Evolutionary conservation across 805 yeast genomes (phyloP), one percentile per base, ranked within the genome.

Genomic region (Tetrapisispora fleetii): DNA sequence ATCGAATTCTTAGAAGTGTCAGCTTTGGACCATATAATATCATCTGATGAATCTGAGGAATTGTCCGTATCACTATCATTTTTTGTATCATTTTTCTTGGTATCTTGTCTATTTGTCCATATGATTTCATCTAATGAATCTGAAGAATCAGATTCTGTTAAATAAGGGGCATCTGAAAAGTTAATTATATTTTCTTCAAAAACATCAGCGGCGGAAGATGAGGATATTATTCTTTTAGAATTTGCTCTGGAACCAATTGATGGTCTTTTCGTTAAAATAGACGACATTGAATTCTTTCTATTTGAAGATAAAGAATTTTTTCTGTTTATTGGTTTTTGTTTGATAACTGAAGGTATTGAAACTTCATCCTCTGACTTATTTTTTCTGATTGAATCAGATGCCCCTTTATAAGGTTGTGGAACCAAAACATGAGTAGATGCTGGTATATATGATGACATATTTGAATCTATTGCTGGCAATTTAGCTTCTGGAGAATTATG

Each of bases 101-200:
- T 35, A 11, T 38, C 35, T 33, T 32, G 33, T 17, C 38, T 47
- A 4, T 38, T 42, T 10, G 39, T 17, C 50, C 50, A 48, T 11
- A 48, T 39, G 7, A 48, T 48, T 19, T 48, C 50, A n/a, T 48
- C 47, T 35, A 39, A 35, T 1, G 50, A 48, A 27, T 56, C 62
- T 43, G 55, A 62, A 10, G 67, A 58, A 43, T 73, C 81, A 1
- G 74, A 69, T 38, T 71, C 77, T n/a, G 72, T 73, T 40, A 77
- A 65, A 4, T 58, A 69, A 0, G 95, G 93, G 0, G 82, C 90
- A 52, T 76, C 81, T n/a, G 77, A 84, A 68, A 90, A 90, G 2
- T 80, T 77, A 32, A 88, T 76, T 2, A 72, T 76, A 57, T 85
- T 85, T 54, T 88, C 95, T 42, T 73, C 74, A 66, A 85, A 85